Conservation (phyloP, 2,329 filamentous ascomycete species). For the Arthroderma sp. region DNA sequence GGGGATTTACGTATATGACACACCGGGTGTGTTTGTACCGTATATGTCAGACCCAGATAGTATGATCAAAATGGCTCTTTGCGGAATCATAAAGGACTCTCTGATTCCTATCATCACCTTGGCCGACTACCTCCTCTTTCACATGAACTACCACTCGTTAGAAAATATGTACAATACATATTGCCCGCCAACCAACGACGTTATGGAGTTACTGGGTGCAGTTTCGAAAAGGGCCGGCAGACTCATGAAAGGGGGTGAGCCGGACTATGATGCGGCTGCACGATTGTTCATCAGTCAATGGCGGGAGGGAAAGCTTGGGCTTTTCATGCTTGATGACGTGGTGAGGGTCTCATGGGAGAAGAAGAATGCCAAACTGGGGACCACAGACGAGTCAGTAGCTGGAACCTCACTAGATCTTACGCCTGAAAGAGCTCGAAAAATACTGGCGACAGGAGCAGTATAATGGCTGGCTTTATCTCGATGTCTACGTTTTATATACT, state of each 20-base stretch:
- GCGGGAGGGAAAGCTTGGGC: constrained; percentile 63
- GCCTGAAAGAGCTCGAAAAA: neutral
- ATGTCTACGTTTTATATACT: neutral
- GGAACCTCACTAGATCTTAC: constrained; percentile 1
- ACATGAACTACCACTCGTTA: constrained; percentile 52
- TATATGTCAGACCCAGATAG: constrained; percentile 73
- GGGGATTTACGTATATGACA: constrained; percentile 73
- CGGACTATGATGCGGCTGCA: constrained; percentile 61
- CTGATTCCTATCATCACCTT: constrained; percentile 66
- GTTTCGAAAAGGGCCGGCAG: constrained; percentile 66
- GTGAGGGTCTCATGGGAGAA: constrained; percentile 38
- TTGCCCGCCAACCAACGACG: constrained; percentile 67
- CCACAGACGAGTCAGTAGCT: neutral
- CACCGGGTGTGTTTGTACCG: constrained; percentile 88
- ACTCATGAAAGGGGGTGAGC: constrained; percentile 58
- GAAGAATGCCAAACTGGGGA: neutral
- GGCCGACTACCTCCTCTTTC: constrained; percentile 81
- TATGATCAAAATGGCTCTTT: constrained; percentile 92
- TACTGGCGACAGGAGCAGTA: neutral
- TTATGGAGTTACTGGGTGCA: constrained; percentile 56
- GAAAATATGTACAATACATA: constrained; percentile 53
- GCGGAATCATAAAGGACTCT: constrained; percentile 80
- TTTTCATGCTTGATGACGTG: constrained; percentile 69
- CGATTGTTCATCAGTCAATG: constrained; percentile 72
- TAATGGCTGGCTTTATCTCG: neutral